These are phyloP conservation scores for Seminavis robusta DNA, from an alignment of 108 stramenopile genomes.

Conservation along the genomic window DNA sequence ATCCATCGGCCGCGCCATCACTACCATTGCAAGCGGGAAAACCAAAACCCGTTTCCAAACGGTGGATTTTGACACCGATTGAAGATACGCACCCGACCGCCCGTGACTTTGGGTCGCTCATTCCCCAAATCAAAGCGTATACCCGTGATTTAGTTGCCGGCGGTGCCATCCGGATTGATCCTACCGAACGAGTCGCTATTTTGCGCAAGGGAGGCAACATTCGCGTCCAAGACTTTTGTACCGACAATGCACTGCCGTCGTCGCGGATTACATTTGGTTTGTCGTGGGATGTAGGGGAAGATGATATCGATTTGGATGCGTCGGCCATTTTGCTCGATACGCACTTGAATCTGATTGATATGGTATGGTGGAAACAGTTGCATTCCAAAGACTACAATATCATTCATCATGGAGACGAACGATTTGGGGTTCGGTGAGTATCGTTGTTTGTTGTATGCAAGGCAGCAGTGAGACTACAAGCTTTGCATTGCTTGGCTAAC, in stretches of 20 bases:
- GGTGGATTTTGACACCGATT: constrained; percentile 35
- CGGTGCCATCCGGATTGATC: constrained; percentile 30
- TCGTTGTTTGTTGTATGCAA: too few species aligned
- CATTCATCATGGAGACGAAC: constrained; percentile 40
- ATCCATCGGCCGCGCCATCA: too few species aligned
- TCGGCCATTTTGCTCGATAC: constrained; percentile 33
- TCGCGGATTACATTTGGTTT: constrained; percentile 27
- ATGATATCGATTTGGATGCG: constrained; percentile 46
- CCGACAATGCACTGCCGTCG: constrained; percentile 11
- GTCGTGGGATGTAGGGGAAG: constrained; percentile 56
- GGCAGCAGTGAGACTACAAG: too few species aligned
- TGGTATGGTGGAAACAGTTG: constrained; percentile 30
- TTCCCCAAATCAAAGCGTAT: constrained; percentile 42
- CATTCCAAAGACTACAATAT: constrained; percentile 28
- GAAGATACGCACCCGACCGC: constrained; percentile 34
- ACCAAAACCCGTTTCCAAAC: too few species aligned
- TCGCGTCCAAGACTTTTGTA: constrained; percentile 30
- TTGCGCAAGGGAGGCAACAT: constrained; percentile 43
- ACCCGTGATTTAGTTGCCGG: constrained; percentile 38
- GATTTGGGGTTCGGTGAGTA: constrained; percentile 36
- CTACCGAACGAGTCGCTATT: constrained; percentile 42
- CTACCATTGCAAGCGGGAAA: too few species aligned
- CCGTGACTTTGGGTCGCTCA: constrained; percentile 42
- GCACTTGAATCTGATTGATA: constrained; percentile 26
- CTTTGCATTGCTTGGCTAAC: too few species aligned